Evolutionary conservation across 2,329 filamentous ascomycete genomes (phyloP).

Genomic region (Pseudophaeomoniella oleicola): DNA sequence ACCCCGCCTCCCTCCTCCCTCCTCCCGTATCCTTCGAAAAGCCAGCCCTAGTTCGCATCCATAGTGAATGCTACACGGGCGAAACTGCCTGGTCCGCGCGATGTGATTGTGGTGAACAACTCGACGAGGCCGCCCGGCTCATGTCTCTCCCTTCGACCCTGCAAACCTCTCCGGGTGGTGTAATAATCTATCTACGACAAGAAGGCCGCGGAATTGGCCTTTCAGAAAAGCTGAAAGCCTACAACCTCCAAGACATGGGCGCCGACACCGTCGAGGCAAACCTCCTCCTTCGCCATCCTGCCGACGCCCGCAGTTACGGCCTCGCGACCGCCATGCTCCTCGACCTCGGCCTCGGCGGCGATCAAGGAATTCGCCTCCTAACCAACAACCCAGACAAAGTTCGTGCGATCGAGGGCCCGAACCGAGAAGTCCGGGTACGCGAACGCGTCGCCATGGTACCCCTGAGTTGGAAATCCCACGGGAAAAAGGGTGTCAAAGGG

Average conservation of each 20-base stretch:
- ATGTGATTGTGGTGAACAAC: conserved; percentile 94
- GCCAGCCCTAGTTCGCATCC: conserved; percentile 72
- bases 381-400: conserved; percentile 99
- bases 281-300: conserved; percentile 74
- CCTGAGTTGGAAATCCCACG: conserved; percentile 71
- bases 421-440: conserved; percentile 70
- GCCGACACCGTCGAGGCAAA: conserved; percentile 98
- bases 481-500: conserved; percentile 66
- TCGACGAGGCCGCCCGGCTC: conserved; percentile 86
- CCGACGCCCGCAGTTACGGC: conserved; percentile 87
- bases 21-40: background rate
- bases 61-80: conserved; percentile 96
- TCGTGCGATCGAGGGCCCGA: conserved; percentile 80
- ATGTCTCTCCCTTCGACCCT: conserved; percentile 57
- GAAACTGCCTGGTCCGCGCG: conserved; percentile 97
- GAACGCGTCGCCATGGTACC: conserved; percentile 94
- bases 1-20: background rate
- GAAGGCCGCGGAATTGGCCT: conserved; percentile 92
- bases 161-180: conserved; percentile 53
- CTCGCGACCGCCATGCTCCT: conserved; percentile 89
- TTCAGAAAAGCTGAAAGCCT: conserved; percentile 91
- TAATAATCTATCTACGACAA: conserved; percentile 90
- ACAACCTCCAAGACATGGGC: conserved; percentile 91
- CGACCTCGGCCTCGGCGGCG: conserved; percentile 59
- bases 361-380: conserved; percentile 56